Conservation (phyloP, 1,284 basidiomycete species). For the Apiotrichum porosum region DNA sequence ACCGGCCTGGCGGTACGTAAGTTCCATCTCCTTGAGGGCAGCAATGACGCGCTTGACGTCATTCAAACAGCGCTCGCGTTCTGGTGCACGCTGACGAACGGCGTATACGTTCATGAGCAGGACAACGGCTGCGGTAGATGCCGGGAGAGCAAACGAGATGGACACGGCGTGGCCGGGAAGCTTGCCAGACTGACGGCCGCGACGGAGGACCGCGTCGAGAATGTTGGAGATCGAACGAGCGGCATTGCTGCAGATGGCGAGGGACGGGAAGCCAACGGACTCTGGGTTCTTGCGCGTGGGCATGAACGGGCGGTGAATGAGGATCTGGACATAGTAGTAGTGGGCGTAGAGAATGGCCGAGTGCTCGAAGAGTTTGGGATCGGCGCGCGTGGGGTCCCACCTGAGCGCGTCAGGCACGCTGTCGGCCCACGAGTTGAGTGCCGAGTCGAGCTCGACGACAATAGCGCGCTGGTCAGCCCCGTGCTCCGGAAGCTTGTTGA, state of each 20-base stretch:
- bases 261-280: conserved; percentile 55
- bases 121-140: conserved; percentile 64
- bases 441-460: conserved; percentile 65
- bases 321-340: conserved; percentile 64
- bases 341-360: conserved; percentile 61
- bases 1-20: conserved; percentile 50
- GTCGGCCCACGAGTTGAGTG: conserved; percentile 70
- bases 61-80: conserved; percentile 60
- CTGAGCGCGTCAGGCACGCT: conserved; percentile 63
- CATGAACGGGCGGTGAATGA: conserved; percentile 76
- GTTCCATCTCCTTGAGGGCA: conserved; percentile 56
- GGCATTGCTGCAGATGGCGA: conserved; percentile 78
- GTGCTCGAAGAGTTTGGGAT: conserved; percentile 63
- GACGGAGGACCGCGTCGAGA: conserved; percentile 53
- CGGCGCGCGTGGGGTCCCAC: conserved; percentile 66
- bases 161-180: conserved; percentile 50
- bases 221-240: conserved; percentile 72
- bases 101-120: conserved; percentile 70
- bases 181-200: conserved; percentile 29
- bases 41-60: conserved; percentile 68
- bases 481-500: conserved; percentile 57
- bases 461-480: conserved; percentile 63
- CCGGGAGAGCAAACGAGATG: conserved; percentile 41
- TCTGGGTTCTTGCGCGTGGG: conserved; percentile 51
- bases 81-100: conserved; percentile 57